These are phyloP conservation scores for Aspergillus tamarii DNA, from an alignment of 2,329 filamentous ascomycete genomes.

Conservation along the genomic window DNA sequence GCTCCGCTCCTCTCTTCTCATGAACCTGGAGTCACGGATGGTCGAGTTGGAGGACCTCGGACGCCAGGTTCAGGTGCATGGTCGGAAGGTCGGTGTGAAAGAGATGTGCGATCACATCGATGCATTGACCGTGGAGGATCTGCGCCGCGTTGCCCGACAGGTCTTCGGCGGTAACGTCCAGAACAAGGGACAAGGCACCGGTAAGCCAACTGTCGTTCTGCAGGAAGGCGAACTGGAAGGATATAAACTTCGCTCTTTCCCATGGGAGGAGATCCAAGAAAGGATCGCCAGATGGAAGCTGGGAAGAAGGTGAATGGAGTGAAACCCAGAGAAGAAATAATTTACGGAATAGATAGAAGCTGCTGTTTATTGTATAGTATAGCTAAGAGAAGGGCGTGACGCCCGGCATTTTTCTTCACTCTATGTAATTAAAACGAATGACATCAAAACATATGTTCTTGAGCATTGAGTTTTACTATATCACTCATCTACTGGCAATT, in stretches of 20 bases:
- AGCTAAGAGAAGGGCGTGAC: conserved; percentile 7
- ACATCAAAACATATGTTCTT: conserved; percentile 17
- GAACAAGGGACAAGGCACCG: conserved; percentile 77
- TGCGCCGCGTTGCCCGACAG: conserved; percentile 76
- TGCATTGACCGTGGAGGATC: conserved; percentile 74
- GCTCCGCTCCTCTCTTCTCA: conserved; percentile 82
- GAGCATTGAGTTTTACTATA: background rate
- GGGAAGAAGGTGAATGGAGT: conserved; percentile 58
- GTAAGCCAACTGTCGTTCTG: conserved; percentile 89
- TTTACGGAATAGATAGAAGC: conserved; percentile 3
- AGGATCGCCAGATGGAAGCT: conserved; percentile 82
- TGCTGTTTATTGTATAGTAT: conserved; percentile 15
- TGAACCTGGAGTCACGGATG: conserved; percentile 98
- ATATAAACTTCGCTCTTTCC: conserved; percentile 67
- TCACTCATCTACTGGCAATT: background rate
- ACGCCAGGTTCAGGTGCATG: conserved; percentile 94
- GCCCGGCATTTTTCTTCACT: conserved; percentile 17
- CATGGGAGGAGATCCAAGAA: conserved; percentile 89
- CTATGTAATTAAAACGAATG: conserved; percentile 25
- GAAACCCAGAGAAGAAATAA: background rate
- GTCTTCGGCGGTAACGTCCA: conserved; percentile 77
- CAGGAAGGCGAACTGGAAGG: conserved; percentile 84
- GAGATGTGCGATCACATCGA: conserved; percentile 94
- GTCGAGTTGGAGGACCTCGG: conserved; percentile 96
- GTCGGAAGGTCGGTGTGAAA: conserved; percentile 83